Conservation (phyloP, 345 rosid species). For the Gossypium herbaceum region DNA sequence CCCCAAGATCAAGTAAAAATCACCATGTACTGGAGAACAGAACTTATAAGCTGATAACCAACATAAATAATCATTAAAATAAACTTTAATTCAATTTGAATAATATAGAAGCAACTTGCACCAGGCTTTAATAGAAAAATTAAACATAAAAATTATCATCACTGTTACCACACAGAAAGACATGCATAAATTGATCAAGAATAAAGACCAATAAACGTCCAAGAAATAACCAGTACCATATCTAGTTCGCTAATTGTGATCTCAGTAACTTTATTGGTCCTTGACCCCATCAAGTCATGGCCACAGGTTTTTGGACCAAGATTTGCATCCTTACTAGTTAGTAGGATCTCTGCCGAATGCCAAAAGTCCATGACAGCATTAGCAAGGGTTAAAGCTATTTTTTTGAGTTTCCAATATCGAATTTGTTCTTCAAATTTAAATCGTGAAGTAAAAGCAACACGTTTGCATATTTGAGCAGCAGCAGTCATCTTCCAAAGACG, state of each 20-base stretch:
- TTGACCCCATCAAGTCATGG: constrained; percentile 25
- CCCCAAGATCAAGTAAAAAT: not conserved
- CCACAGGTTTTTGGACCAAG: constrained; percentile 21
- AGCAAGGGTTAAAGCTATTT: constrained; percentile 61
- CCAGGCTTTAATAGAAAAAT: constrained; percentile 9
- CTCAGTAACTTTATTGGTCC: constrained; percentile 26
- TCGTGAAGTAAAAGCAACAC: constrained; percentile 57
- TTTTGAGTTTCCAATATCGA: constrained; percentile 48
- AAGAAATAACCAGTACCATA: constrained; percentile 29
- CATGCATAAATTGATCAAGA: not conserved
- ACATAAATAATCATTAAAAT: not conserved
- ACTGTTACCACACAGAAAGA: not conserved
- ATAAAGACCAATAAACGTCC: constrained; percentile 16
- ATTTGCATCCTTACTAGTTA: constrained; percentile 34
- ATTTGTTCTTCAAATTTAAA: constrained; percentile 52
- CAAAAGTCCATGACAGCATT: constrained; percentile 87
- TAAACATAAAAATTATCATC: constrained; percentile 15
- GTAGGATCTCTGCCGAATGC: constrained; percentile 57
- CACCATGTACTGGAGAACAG: not conserved
- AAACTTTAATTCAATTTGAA: not conserved
- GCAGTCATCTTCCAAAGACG: constrained; percentile 98
- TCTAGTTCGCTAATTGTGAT: constrained; percentile 33
- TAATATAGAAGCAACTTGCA: not conserved
- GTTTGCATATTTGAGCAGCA: constrained; percentile 84
- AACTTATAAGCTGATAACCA: constrained; percentile 1